A percentile compares a stretch with the other conserved stretches of the same genome.
phyloP scores from a whole-genome alignment of 108 stramenopile genomes.

The Skeletonema grethae region DNA sequence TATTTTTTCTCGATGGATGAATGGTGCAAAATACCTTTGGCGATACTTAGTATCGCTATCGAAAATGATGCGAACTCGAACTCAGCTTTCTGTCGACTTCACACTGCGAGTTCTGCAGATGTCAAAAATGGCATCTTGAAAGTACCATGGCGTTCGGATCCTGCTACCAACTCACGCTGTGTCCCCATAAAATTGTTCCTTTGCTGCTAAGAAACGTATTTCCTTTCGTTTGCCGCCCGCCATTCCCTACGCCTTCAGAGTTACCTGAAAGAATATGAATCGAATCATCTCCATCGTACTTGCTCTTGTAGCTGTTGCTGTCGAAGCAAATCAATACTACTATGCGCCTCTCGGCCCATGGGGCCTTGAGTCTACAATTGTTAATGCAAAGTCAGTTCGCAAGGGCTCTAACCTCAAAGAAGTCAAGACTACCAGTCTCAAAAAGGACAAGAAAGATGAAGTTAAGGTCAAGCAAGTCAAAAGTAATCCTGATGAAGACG shows the following conservation, averaged over 20 bases:
- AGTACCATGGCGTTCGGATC: not conserved
- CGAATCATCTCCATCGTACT: slow-evolving; percentile 4
- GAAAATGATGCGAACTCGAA: too few species aligned
- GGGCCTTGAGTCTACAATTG: slow-evolving; percentile 28
- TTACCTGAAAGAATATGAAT: slow-evolving; percentile 12
- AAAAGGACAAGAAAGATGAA: slow-evolving; percentile 13
- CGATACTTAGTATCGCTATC: too few species aligned
- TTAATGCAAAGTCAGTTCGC: slow-evolving; percentile 10
- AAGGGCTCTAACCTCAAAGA: slow-evolving; percentile 13
- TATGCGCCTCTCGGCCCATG: slow-evolving; percentile 39
- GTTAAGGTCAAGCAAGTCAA: slow-evolving; percentile 28
- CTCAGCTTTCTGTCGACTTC: too few species aligned
- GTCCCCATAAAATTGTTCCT: not conserved
- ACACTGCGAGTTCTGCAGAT: too few species aligned
- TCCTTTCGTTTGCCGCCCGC: not conserved
- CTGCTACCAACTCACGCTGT: not conserved
- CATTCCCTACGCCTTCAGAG: not conserved
- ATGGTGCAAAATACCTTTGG: too few species aligned
- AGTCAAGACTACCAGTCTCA: slow-evolving; percentile 19
- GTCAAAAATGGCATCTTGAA: too few species aligned
- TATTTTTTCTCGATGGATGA: too few species aligned
- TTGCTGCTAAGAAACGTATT: not conserved
- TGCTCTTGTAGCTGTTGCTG: not conserved
- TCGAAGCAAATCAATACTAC: slow-evolving; percentile 18
- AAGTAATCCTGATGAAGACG: slow-evolving; percentile 19